Conservation (phyloP, 169 alveolate genomes). For the Theileria luwenshuni region DNA sequence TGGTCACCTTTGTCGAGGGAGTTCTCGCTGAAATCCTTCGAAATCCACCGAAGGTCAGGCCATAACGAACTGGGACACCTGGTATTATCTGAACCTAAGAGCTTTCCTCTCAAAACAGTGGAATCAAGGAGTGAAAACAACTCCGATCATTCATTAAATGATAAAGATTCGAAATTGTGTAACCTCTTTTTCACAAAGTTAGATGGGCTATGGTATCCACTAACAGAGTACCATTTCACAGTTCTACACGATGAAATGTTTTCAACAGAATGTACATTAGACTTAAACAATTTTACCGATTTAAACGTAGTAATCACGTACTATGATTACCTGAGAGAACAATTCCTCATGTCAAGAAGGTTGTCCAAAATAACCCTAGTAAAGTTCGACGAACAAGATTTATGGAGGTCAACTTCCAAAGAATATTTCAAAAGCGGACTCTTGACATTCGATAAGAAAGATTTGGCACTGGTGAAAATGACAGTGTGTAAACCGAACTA, state of each 20-base stretch:
- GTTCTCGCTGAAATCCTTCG: slow-evolving; percentile 16
- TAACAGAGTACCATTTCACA: slow-evolving; percentile 12
- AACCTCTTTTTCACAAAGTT: slow-evolving; percentile 7
- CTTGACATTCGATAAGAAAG: background rate
- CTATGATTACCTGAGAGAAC: too few species aligned
- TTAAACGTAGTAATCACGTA: too few species aligned
- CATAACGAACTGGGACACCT: slow-evolving; percentile 17
- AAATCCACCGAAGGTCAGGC: slow-evolving; percentile 32
- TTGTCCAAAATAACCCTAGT: background rate
- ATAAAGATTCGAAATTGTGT: background rate
- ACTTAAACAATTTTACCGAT: slow-evolving; percentile 2
- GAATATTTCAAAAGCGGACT: slow-evolving; percentile 11
- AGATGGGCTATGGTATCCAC: slow-evolving; percentile 10
- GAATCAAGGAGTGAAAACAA: background rate
- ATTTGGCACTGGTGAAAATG: slow-evolving; percentile 8
- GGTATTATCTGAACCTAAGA: background rate
- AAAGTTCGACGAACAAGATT: background rate
- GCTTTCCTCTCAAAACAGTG: background rate
- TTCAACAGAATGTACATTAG: slow-evolving; percentile 1
- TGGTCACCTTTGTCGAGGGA: slow-evolving; percentile 28
- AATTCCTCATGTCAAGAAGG: background rate
- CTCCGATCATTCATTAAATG: background rate
- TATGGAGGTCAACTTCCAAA: background rate
- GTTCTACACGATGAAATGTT: slow-evolving; percentile 4
- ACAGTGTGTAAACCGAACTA: background rate